phyloP scores from a whole-genome alignment of 2,329 filamentous ascomycete species.

The Fusarium oligoseptatum region DNA sequence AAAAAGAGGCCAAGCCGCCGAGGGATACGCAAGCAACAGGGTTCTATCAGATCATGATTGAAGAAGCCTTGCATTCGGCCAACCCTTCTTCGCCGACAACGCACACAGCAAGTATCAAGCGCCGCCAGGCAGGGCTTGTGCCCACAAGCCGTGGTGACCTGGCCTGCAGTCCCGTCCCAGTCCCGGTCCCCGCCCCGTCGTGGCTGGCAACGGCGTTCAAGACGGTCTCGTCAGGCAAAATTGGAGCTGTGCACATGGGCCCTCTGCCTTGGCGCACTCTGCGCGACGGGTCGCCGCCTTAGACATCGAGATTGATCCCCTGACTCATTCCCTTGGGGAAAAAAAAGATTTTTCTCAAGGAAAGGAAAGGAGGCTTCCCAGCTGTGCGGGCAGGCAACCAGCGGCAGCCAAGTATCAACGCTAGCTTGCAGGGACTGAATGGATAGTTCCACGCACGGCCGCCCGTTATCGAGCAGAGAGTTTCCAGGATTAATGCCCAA shows the following conservation, averaged over 20 bases:
- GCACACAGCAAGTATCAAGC: background rate
- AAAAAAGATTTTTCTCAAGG: background rate
- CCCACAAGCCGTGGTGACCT: constrained; percentile 9
- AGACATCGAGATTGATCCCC: constrained; percentile 23
- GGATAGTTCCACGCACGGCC: constrained; percentile 28
- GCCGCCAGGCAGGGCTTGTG: background rate
- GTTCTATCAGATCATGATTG: background rate
- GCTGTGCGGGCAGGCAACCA: background rate
- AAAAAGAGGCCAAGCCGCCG: background rate
- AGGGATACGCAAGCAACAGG: background rate
- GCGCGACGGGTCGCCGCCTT: background rate
- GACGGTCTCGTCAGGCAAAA: constrained; percentile 14
- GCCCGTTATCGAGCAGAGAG: background rate
- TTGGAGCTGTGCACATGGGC: constrained; percentile 16
- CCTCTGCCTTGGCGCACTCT: constrained; percentile 3
- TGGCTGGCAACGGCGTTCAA: constrained; percentile 27
- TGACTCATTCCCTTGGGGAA: constrained; percentile 16
- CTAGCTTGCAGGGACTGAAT: constrained; percentile 22
- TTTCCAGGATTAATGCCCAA: background rate
- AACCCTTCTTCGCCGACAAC: background rate
- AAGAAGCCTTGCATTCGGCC: background rate
- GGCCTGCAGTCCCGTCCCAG: background rate
- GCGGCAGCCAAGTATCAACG: constrained; percentile 16
- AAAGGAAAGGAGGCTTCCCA: background rate
- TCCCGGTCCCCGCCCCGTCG: constrained; percentile 16